Evolutionary conservation across 148 eudicot genomes (phyloP), one percentile per base, ranked within the genome.

Genomic region (Limonium bicolor): DNA sequence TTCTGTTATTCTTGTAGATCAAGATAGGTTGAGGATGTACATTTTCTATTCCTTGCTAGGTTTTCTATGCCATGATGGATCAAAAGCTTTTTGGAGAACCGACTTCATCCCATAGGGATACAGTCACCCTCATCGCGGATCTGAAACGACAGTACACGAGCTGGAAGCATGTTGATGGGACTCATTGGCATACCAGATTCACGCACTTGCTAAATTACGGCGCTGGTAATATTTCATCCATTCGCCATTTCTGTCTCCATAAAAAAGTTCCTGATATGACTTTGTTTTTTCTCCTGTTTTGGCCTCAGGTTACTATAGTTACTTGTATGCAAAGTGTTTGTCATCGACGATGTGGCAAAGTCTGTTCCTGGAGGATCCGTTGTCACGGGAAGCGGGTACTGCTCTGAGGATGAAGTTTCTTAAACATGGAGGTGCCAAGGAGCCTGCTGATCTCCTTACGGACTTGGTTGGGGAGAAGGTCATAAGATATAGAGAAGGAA

Each of bases 321-420:
- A 88, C 70, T 64, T 88, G 70, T 88, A 80, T 58, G 94, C 97
- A 43, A 88, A 80, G 68, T 88, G 97, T 73, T 78, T 83, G 36
- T 73, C 97, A 10, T 69, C 97, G 35, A 83, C 86, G 2, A 88
- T 88, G 51, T 88, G 97, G 97, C 58, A 88, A 55, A 77, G 65
- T 32, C 35, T 66, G 20, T 88, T 81, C 56, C 43, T 72, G 47
- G 87, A 88, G 27, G 94, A 88, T 50, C 97, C 97, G 15, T 63
- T 88, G 35, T 83, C 94, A 35, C 48, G 57, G 28, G 77, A 71
- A 24, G 70, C 83, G 0, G 94, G 94, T 53, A 60, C 80, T 48
- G 84, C 95, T 51, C 64, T 88, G 20, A 66, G 97, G 55, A 67
- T 59, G 19, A 79, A 65, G 56, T 72, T 88, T 53, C 51, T 88